These are phyloP conservation scores for Podaxis mareebaensis DNA, from an alignment of 768 basidiomycete species.

Conservation along the genomic window DNA sequence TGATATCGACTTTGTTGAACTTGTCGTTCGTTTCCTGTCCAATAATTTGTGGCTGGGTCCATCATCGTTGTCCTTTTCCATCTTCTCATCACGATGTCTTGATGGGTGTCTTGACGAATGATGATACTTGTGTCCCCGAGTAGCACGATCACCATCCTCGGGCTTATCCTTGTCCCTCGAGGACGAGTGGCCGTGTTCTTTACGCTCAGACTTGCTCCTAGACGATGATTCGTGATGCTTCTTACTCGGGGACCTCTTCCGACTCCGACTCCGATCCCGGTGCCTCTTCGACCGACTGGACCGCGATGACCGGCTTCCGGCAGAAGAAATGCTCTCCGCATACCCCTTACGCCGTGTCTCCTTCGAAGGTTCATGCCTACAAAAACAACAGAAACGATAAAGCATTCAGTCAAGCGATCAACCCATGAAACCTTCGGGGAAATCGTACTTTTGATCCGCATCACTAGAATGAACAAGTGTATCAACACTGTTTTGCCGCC, in stretches of 20 bases:
- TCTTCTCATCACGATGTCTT: slow-evolving; percentile 18
- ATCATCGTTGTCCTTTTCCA: slow-evolving; percentile 24
- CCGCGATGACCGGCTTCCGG: slow-evolving; percentile 29
- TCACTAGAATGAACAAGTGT: slow-evolving; percentile 12
- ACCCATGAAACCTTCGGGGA: slow-evolving; percentile 1
- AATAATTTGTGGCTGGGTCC: slow-evolving; percentile 14
- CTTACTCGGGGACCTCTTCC: slow-evolving; percentile 8
- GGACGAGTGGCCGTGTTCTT: slow-evolving; percentile 13
- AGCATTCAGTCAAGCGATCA: slow-evolving; percentile 7
- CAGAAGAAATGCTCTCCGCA: slow-evolving; percentile 27
- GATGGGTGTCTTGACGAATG: slow-evolving; percentile 5
- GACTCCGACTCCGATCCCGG: slow-evolving; percentile 6
- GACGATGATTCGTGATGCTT: slow-evolving; percentile 8
- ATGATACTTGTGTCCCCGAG: neutral
- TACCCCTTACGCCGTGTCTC: slow-evolving; percentile 13
- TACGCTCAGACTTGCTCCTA: slow-evolving; percentile 16
- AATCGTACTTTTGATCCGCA: slow-evolving; percentile 14
- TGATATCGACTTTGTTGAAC: slow-evolving; percentile 17
- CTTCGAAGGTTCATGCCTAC: slow-evolving; percentile 21
- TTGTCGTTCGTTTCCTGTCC: slow-evolving; percentile 14
- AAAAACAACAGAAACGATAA: slow-evolving; percentile 7
- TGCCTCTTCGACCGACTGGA: slow-evolving; percentile 28
- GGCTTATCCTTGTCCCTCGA: slow-evolving; percentile 21
- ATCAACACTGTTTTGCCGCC: slow-evolving; percentile 15
- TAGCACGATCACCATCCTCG: slow-evolving; percentile 21